Evolutionary conservation across 208 protist genomes (phyloP).

Genomic region (Leishmania braziliensis): DNA sequence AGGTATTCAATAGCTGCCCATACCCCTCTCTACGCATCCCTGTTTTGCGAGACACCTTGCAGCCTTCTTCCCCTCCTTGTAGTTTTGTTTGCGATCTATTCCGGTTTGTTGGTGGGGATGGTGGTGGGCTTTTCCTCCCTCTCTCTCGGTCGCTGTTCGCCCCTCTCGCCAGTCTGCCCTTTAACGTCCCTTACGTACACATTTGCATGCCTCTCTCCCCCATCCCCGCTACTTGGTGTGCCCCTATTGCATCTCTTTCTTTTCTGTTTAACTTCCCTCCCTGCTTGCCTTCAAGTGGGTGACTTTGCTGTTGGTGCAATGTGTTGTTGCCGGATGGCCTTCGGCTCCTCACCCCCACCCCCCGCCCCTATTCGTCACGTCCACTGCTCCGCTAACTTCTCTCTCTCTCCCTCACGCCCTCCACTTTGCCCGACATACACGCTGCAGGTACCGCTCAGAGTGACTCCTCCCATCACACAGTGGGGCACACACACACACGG

Average conservation of each 20-base stretch:
- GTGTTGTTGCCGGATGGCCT: background rate
- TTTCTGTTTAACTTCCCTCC: background rate
- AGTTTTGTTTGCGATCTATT: background rate
- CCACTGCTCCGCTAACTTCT: background rate
- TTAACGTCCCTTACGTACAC: no score
- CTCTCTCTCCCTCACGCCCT: background rate
- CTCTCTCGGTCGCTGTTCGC: background rate
- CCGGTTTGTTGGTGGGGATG: background rate
- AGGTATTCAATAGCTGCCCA: background rate
- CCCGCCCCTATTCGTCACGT: background rate
- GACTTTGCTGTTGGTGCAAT: background rate
- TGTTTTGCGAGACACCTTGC: constrained; percentile 6
- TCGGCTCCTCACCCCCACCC: background rate
- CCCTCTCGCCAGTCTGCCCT: background rate
- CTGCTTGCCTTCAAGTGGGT: background rate
- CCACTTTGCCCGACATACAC: background rate
- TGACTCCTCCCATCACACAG: background rate
- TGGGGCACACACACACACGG: background rate
- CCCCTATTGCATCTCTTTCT: background rate
- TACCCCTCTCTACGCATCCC: background rate
- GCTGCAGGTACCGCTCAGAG: background rate
- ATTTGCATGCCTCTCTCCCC: no score
- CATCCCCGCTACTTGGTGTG: no score
- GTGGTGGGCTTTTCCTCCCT: background rate
- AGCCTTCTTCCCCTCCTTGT: constrained; percentile 17